phyloP scores from a whole-genome alignment of 805 yeast genomes.

The Ogataea pignaliae region DNA sequence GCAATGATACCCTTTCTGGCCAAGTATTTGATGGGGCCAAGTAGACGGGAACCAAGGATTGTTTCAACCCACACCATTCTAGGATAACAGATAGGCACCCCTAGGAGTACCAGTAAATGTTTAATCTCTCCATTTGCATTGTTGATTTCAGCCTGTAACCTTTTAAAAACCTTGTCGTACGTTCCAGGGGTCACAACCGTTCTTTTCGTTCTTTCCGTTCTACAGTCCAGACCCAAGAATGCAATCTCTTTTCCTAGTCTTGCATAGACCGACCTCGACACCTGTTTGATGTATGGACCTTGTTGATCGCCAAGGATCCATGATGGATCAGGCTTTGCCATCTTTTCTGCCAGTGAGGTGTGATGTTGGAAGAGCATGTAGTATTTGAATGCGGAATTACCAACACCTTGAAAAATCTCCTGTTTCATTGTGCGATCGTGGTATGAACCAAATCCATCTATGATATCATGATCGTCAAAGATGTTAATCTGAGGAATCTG shows the following conservation, averaged over 20 bases:
- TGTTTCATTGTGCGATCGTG: conserved; percentile 67
- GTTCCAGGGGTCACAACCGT: conserved; percentile 52
- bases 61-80: conserved; percentile 87
- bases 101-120: conserved; percentile 79
- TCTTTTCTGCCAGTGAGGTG: conserved; percentile 42
- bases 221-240: conserved; percentile 81
- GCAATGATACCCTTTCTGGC: conserved; percentile 60
- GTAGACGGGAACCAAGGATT: conserved; percentile 54
- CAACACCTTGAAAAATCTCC: conserved; percentile 66
- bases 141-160: conserved; percentile 53
- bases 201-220: conserved; percentile 76
- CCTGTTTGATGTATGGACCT: conserved; percentile 70
- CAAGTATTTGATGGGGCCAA: conserved; percentile 60
- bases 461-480: conserved; percentile 93
- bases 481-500: conserved; percentile 83
- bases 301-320: conserved; percentile 58
- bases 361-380: conserved; percentile 93
- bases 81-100: conserved; percentile 95
- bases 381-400: conserved; percentile 75
- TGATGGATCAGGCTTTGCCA: conserved; percentile 35
- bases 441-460: conserved; percentile 95
- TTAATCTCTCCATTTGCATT: conserved; percentile 51
- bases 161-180: conserved; percentile 55
- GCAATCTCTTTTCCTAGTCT: conserved; percentile 72
- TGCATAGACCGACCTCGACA: conserved; percentile 64